These are phyloP conservation scores for Claviceps digitariae DNA, from an alignment of 2,329 filamentous ascomycete genomes.

Conservation along the genomic window DNA sequence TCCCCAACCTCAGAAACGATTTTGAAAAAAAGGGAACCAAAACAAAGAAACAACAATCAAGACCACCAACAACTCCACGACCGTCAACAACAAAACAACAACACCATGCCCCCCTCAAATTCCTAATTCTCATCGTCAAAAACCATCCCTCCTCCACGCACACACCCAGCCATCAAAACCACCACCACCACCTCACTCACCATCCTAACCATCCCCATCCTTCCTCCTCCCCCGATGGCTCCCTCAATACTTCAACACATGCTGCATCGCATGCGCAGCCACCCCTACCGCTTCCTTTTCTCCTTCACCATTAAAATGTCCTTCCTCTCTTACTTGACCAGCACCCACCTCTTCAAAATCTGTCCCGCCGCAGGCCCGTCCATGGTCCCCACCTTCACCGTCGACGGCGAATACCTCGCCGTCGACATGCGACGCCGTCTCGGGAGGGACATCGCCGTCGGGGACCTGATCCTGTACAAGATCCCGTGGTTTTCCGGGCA, in stretches of 20 bases:
- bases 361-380: conserved; percentile 56
- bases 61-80: background rate
- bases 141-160: background rate
- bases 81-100: background rate
- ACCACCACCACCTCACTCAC: background rate
- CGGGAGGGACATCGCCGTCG: conserved; percentile 55
- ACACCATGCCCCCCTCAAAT: background rate
- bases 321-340: conserved; percentile 29
- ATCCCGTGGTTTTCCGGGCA: conserved; percentile 54
- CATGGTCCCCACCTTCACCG: conserved; percentile 76
- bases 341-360: conserved; percentile 49
- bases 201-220: too few species aligned
- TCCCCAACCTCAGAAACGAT: too few species aligned
- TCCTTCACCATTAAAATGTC: conserved; percentile 23
- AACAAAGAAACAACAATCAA: background rate
- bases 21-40: too few species aligned
- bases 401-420: conserved; percentile 53
- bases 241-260: too few species aligned
- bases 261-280: conserved; percentile 21
- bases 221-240: too few species aligned
- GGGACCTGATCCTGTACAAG: conserved; percentile 69
- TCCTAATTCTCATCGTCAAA: background rate
- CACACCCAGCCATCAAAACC: background rate
- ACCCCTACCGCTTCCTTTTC: conserved; percentile 24
- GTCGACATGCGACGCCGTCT: conserved; percentile 54